A percentile compares a stretch with the other conserved stretches of the same genome.
Evolutionary conservation across 1,284 basidiomycete species (phyloP).

Genomic region (Marasmius sp.): DNA sequence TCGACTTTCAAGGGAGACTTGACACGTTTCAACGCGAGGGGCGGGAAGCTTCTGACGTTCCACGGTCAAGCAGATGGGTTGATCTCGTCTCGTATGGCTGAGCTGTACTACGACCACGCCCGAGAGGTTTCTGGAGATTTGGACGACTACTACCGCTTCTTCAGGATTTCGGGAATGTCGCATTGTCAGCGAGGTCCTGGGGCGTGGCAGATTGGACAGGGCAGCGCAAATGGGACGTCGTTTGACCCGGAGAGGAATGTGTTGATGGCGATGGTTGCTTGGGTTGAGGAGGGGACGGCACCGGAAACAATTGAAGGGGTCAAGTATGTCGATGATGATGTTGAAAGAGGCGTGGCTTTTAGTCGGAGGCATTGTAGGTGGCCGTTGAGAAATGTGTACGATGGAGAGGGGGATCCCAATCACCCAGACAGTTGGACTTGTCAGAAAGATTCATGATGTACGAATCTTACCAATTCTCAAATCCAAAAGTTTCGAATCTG

Average conservation of each 20-base stretch:
- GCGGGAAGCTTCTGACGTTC: constrained; percentile 21
- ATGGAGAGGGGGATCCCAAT: constrained; percentile 9
- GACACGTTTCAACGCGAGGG: constrained; percentile 15
- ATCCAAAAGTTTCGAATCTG: too few species aligned
- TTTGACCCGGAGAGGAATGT: constrained; percentile 13
- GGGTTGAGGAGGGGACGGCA: constrained; percentile 18
- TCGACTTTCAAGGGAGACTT: constrained; percentile 19
- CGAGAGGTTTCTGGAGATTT: constrained; percentile 2
- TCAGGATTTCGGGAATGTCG: constrained; percentile 15
- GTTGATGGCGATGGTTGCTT: constrained; percentile 14
- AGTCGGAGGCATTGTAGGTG: constrained; percentile 16
- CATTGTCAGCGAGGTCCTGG: constrained; percentile 17
- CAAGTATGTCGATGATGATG: constrained; percentile 10
- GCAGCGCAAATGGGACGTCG: neutral
- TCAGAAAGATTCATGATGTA: neutral
- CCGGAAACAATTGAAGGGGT: constrained; percentile 16
- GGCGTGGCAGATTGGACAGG: constrained; percentile 15
- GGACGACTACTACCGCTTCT: constrained; percentile 17
- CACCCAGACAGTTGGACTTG: constrained; percentile 11
- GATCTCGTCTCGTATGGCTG: constrained; percentile 17
- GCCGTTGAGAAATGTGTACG: constrained; percentile 15
- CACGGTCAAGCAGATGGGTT: constrained; percentile 20
- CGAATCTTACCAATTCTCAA: too few species aligned
- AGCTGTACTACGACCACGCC: constrained; percentile 16
- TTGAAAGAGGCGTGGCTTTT: constrained; percentile 6